Percentiles rank a stretch among this genome's conserved stretches.
Conservation (phyloP, 2,329 filamentous ascomycete genomes). For the Claviceps purpurea region DNA sequence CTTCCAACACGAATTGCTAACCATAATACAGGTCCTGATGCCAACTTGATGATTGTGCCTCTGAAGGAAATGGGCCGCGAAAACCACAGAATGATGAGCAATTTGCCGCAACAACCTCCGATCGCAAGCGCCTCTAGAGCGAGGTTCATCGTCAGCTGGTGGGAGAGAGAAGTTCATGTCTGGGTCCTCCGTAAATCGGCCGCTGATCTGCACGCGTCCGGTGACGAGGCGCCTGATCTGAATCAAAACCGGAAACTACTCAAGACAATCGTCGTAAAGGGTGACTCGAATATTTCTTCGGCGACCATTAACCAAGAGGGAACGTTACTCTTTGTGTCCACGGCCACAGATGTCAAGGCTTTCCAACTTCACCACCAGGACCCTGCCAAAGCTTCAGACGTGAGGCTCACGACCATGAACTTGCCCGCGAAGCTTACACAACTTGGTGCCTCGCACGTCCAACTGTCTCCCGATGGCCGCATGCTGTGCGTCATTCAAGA, state of each 20-base stretch:
- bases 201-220: constrained; percentile 29
- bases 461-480: constrained; percentile 54
- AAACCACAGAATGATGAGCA: constrained; percentile 69
- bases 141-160: constrained; percentile 78
- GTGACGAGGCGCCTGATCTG: constrained; percentile 26
- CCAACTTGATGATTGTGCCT: constrained; percentile 68
- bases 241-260: constrained; percentile 50
- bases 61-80: constrained; percentile 63
- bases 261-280: constrained; percentile 53
- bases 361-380: constrained; percentile 51
- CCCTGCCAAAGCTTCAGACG: constrained; percentile 37
- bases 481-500: constrained; percentile 56
- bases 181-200: constrained; percentile 49
- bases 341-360: constrained; percentile 59
- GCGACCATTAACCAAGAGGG: constrained; percentile 60
- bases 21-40: constrained; percentile 56
- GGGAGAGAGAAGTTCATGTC: constrained; percentile 75
- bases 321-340: constrained; percentile 62
- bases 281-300: constrained; percentile 73
- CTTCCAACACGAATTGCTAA: constrained; percentile 4
- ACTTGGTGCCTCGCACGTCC: constrained; percentile 54
- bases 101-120: constrained; percentile 65
- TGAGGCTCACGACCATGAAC: constrained; percentile 59
- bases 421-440: constrained; percentile 42
- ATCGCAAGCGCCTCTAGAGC: constrained; percentile 59